A percentile compares a stretch with the other conserved stretches of the same genome.
phyloP scores from a whole-genome alignment of 2,329 filamentous ascomycete species.

The Pseudogymnoascus verrucosus region DNA sequence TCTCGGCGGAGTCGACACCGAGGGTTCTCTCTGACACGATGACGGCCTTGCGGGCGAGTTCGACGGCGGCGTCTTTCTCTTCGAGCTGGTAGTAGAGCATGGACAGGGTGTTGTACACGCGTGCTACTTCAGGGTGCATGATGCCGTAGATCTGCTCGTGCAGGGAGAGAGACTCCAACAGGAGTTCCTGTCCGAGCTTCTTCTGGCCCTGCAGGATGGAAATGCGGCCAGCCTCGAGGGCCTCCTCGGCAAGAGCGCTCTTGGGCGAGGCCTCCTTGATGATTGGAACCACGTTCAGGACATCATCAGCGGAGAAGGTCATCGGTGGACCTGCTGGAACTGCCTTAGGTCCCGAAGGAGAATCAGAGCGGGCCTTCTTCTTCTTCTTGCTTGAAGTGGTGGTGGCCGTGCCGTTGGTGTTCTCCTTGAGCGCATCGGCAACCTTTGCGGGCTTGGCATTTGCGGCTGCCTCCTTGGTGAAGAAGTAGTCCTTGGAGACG shows the following conservation, averaged over 20 bases:
- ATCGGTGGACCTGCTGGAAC: constrained; percentile 34
- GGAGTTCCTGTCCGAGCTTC: constrained; percentile 89
- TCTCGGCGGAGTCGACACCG: constrained; percentile 88
- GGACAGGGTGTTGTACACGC: constrained; percentile 88
- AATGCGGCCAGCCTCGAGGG: constrained; percentile 88
- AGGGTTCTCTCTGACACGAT: constrained; percentile 93
- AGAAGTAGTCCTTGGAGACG: constrained; percentile 67
- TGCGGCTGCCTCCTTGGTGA: constrained; percentile 37
- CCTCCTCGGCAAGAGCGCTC: constrained; percentile 88
- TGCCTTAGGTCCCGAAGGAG: constrained; percentile 28
- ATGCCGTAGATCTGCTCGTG: constrained; percentile 99
- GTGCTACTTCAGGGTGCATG: constrained; percentile 89
- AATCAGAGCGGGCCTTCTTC: constrained; percentile 50
- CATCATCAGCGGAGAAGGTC: constrained; percentile 76
- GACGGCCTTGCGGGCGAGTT: constrained; percentile 91
- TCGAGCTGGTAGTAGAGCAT: constrained; percentile 98
- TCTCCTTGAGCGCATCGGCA: constrained; percentile 36
- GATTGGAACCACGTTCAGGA: constrained; percentile 87
- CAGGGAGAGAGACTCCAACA: constrained; percentile 89
- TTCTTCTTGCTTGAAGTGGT: constrained; percentile 39
- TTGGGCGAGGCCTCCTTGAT: constrained; percentile 91
- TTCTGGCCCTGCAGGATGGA: constrained; percentile 94
- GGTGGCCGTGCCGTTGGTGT: constrained; percentile 23
- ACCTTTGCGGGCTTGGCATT: constrained; percentile 25
- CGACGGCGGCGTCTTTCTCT: constrained; percentile 91